These are phyloP conservation scores for Picea sitchensis DNA, from an alignment of 75 land plant species.

Conservation along the genomic window DNA sequence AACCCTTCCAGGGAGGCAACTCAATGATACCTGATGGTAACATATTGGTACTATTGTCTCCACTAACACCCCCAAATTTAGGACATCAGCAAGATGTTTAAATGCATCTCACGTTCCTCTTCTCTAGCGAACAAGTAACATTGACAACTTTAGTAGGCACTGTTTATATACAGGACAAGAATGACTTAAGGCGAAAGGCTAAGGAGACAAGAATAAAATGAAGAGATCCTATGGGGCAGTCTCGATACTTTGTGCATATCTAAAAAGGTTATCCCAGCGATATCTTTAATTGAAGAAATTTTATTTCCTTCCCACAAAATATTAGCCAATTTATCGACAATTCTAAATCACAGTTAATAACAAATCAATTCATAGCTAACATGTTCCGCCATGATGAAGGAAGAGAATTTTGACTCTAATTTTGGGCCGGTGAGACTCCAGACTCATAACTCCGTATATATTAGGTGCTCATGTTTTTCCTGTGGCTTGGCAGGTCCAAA, in stretches of 20 bases:
- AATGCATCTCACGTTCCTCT: background rate
- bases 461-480: too few relatives aligned
- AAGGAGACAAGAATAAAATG: slow-evolving; percentile 13
- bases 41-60: too few relatives aligned
- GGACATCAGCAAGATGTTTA: too few relatives aligned
- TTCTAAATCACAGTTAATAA: background rate
- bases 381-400: background rate
- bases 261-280: background rate
- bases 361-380: background rate
- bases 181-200: background rate
- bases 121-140: background rate
- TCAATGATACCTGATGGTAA: too few relatives aligned
- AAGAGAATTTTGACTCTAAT: too few relatives aligned
- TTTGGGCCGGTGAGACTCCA: too few relatives aligned
- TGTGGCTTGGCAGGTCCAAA: too few relatives aligned
- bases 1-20: too few relatives aligned
- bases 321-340: background rate
- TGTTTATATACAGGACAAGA: background rate
- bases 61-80: too few relatives aligned
- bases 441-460: too few relatives aligned
- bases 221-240: background rate
- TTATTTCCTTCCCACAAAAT: too few relatives aligned
- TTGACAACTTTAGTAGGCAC: background rate
- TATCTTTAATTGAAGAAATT: background rate
- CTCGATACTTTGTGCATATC: background rate